phyloP scores from a whole-genome alignment of 2,329 filamentous ascomycete species.

The Fusarium mundagurra region DNA sequence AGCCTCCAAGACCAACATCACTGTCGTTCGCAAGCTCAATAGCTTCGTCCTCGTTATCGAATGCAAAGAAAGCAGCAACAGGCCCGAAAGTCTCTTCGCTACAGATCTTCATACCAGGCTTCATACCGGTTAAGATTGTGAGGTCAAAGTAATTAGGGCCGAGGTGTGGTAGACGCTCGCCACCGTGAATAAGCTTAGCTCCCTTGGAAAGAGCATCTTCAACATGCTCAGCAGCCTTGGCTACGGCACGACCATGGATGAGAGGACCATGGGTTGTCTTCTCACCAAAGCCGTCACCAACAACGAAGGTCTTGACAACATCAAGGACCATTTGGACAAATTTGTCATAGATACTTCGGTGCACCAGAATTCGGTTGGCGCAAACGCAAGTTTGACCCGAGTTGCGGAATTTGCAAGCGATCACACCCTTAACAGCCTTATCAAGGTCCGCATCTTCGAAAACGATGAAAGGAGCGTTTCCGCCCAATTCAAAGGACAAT shows the following conservation, averaged over 20 bases:
- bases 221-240: constrained; percentile 70
- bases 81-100: constrained; percentile 79
- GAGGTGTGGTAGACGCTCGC: constrained; percentile 65
- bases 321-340: constrained; percentile 61
- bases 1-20: constrained; percentile 76
- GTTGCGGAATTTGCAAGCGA: constrained; percentile 75
- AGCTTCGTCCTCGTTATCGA: constrained; percentile 75
- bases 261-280: constrained; percentile 69
- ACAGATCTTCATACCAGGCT: constrained; percentile 70
- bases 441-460: constrained; percentile 81
- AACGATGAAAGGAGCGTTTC: constrained; percentile 80
- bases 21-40: constrained; percentile 71
- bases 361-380: constrained; percentile 69
- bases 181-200: constrained; percentile 66
- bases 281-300: constrained; percentile 65
- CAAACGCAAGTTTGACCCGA: constrained; percentile 79
- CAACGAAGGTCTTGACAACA: constrained; percentile 66
- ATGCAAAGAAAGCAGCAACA: constrained; percentile 74
- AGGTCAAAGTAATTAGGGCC: constrained; percentile 75
- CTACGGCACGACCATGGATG: constrained; percentile 72
- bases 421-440: constrained; percentile 70
- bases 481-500: constrained; percentile 77
- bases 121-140: constrained; percentile 76
- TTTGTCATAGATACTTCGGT: constrained; percentile 67
- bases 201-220: constrained; percentile 71